These are phyloP conservation scores for Scheffersomyces ergatensis DNA, from an alignment of 805 yeast species.

Conservation along the genomic window DNA sequence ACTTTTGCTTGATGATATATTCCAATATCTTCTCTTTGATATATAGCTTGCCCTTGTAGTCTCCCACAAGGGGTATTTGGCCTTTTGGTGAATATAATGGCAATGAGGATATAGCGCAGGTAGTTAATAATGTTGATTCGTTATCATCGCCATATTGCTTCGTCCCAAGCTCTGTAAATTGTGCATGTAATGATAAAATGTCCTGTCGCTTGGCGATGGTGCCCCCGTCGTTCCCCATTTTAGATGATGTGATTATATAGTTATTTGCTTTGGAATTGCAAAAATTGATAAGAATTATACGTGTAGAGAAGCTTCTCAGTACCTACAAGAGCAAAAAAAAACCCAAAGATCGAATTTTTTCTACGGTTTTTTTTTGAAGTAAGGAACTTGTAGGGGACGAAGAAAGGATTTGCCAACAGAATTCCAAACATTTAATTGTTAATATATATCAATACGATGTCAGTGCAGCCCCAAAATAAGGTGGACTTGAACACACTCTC, in stretches of 20 bases:
- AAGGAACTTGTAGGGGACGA: no score
- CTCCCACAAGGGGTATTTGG: constrained; percentile 56
- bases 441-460: no score
- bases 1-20: constrained; percentile 42
- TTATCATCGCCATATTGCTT: constrained; percentile 12
- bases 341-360: no score
- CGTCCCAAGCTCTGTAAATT: not conserved
- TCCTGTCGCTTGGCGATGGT: constrained; percentile 61
- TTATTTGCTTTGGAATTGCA: no score
- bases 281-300: no score
- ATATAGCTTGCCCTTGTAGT: constrained; percentile 62
- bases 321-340: no score
- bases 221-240: constrained; percentile 66
- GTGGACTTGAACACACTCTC: constrained; percentile 68
- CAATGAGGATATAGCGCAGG: constrained; percentile 48
- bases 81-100: constrained; percentile 29
- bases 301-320: no score
- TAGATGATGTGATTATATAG: no score
- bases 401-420: no score
- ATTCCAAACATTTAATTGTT: no score
- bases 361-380: no score
- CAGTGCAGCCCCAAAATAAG: constrained; percentile 11
- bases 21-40: constrained; percentile 64
- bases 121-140: constrained; percentile 34
- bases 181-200: constrained; percentile 28